Evolutionary conservation across 2,329 filamentous ascomycete genomes (phyloP).

Genomic region (Aspergillus fischeri): DNA sequence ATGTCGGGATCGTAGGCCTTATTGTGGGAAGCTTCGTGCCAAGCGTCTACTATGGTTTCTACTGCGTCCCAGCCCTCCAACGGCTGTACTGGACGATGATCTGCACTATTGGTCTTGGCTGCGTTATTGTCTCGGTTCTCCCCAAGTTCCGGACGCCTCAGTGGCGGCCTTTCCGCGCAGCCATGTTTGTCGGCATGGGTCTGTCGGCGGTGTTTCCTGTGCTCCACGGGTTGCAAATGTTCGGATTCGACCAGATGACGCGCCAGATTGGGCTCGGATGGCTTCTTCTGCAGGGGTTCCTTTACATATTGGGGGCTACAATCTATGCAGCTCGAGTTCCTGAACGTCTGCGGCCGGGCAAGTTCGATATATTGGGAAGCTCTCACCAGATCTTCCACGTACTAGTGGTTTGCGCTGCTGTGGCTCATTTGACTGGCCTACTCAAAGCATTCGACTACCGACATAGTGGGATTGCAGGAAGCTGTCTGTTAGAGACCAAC

Average conservation of each 20-base stretch:
- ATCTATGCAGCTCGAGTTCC: constrained; percentile 84
- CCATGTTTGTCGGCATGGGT: constrained; percentile 87
- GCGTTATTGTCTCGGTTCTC: constrained; percentile 70
- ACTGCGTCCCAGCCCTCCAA: constrained; percentile 63
- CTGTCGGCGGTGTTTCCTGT: constrained; percentile 79
- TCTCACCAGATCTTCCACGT: constrained; percentile 97
- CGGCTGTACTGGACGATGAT: constrained; percentile 75
- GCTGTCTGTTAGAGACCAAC: constrained; percentile 38
- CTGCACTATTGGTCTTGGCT: constrained; percentile 69
- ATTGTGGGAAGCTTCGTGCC: constrained; percentile 92
- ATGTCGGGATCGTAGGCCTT: constrained; percentile 85
- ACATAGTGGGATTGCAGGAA: constrained; percentile 58
- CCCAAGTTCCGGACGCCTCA: constrained; percentile 78
- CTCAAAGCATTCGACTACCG: constrained; percentile 81
- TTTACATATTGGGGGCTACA: constrained; percentile 82
- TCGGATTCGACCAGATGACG: constrained; percentile 63
- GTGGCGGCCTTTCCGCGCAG: constrained; percentile 79
- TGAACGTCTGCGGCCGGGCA: constrained; percentile 71
- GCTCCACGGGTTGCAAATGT: constrained; percentile 66
- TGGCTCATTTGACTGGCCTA: constrained; percentile 75
- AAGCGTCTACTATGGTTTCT: constrained; percentile 82
- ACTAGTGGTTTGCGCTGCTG: constrained; percentile 77
- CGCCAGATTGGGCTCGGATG: constrained; percentile 74
- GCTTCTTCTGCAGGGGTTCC: constrained; percentile 71
- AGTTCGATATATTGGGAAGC: constrained; percentile 85